These are phyloP conservation scores for Rosa persica DNA, from an alignment of 306 rosid species.

Conservation along the genomic window DNA sequence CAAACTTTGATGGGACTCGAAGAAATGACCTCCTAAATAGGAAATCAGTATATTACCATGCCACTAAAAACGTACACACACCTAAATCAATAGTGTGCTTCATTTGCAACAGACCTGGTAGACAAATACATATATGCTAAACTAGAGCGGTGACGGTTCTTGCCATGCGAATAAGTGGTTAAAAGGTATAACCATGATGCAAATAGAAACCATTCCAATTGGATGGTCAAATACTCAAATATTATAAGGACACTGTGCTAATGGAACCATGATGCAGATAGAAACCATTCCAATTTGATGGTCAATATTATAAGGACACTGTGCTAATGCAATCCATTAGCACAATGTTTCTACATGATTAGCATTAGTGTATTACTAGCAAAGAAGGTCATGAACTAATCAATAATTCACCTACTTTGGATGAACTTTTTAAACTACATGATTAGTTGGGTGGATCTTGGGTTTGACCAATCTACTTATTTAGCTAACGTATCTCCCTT, in stretches of 20 bases:
- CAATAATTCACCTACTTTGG: not conserved
- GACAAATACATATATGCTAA: no score
- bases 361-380: not conserved
- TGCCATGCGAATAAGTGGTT: not conserved
- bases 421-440: not conserved
- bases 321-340: not conserved
- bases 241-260: not conserved
- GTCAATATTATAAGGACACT: no score
- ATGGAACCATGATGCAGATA: no score
- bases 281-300: no score
- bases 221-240: not conserved
- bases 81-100: not conserved
- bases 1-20: no score
- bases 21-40: no score
- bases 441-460: not conserved
- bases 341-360: not conserved
- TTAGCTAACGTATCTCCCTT: no score
- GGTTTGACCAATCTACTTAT: not conserved
- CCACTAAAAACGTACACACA: no score
- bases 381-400: not conserved
- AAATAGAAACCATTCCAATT: not conserved
- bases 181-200: not conserved
- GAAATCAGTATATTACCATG: no score
- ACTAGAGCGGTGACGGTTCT: not conserved
- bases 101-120: not conserved